Evolutionary conservation across 2,329 filamentous ascomycete species (phyloP).

Genomic region (Blastomyces gilchristii): DNA sequence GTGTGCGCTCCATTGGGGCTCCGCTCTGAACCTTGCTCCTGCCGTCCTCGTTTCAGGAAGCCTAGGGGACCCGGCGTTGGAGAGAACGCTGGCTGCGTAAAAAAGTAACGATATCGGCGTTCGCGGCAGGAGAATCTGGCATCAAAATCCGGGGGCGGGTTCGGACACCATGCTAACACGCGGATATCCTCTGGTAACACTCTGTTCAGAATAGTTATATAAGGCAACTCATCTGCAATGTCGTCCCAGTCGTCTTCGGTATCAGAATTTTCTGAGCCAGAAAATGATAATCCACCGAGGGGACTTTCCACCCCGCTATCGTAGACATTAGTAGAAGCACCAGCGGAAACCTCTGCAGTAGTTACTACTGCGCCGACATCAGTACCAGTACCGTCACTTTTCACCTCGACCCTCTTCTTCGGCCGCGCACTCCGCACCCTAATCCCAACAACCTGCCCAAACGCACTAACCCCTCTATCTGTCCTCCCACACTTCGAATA

Average conservation of each 20-base stretch:
- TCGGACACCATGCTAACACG: constrained; percentile 84
- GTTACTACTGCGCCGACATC: constrained; percentile 12
- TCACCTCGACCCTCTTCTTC: constrained; percentile 25
- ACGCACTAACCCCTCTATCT: constrained; percentile 87
- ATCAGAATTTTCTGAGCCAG: constrained; percentile 14
- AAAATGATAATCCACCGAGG: constrained; percentile 15
- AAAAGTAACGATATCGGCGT: constrained; percentile 91
- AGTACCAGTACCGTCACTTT: background rate
- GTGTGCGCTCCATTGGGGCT: constrained; percentile 12
- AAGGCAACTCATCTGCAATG: constrained; percentile 70
- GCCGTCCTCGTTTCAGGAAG: constrained; percentile 28
- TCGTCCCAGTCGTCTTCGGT: constrained; percentile 49
- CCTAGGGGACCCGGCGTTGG: constrained; percentile 51
- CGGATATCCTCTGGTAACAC: constrained; percentile 83
- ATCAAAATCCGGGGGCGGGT: constrained; percentile 67
- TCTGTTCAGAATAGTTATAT: constrained; percentile 73
- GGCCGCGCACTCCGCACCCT: constrained; percentile 71
- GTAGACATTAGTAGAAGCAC: constrained; percentile 17
- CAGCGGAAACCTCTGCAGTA: constrained; percentile 12
- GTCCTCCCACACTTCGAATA: constrained; percentile 95
- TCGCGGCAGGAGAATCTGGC: constrained; percentile 89
- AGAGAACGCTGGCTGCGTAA: constrained; percentile 81
- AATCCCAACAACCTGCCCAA: constrained; percentile 86
- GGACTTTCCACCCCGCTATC: constrained; percentile 12
- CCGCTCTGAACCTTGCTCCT: constrained; percentile 17